Evolutionary conservation across 192 early-diverging fungal genomes (phyloP), one percentile per base, ranked within the genome.

Genomic region (Gryganskiella cystojenkinii): DNA sequence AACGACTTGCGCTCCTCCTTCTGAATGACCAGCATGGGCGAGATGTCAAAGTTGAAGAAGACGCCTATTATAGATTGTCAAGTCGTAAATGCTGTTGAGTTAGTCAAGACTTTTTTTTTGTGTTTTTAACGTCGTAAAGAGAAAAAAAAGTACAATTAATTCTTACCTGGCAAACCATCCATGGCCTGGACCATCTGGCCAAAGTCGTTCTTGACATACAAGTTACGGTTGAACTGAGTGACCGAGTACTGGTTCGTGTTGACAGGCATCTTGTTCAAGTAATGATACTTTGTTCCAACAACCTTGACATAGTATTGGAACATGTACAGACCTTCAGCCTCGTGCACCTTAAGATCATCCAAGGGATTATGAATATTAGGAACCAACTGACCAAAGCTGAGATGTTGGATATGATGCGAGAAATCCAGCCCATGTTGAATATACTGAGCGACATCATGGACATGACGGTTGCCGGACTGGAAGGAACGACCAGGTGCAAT

Each of bases 261-360:
- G 19, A 94, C 80, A n/a, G 80, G 84, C 10, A 80, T 76, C 46
- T 90, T 89, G 71, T 93, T 89, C 49, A 91, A 64, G 80, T 86
- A 95, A 20, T 80, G 56, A 69, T 94, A 85, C 54, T 94, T 87
- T 5, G 96, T 98, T 40, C 92, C 90, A 2, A 99, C 97, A 15
- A 99, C 93, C 82, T 97, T 97, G 55, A 94, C 65, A 75, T 95
- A 98, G 83, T 98, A 98, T 71, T 98, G 95, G 85, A 85, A 97
- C 81, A 89, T 88, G 40, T 37, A 65, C 52, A 65, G 11, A 4
- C 63, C 63, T 24, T 65, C 52, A 8, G 63, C 52, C 15, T 43
- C 27, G 34, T 53, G 19, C 6, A 53, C 59, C 17, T 27, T 44
- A 7, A 34, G 52, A 3, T 54, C 69, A 61, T 91, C 87, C 62